These are phyloP conservation scores for Marsdenia floribunda DNA, from an alignment of 257 asterid species.

Conservation along the genomic window DNA sequence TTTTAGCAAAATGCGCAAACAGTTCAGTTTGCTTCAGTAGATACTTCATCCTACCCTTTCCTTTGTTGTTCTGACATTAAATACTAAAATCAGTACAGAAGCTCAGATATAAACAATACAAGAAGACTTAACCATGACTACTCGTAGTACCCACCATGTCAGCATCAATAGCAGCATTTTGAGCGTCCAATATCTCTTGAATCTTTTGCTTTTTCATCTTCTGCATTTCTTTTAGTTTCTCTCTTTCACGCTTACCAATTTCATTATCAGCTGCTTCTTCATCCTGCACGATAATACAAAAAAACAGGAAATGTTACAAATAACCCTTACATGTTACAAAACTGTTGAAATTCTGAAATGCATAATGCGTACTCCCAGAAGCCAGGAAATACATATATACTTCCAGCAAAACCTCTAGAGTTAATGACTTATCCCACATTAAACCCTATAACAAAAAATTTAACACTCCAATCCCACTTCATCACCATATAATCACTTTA, in stretches of 20 bases:
- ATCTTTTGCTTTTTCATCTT: constrained; percentile 74
- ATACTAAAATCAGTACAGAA: constrained; percentile 14
- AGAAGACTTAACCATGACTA: background rate
- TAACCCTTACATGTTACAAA: background rate
- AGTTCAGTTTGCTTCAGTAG: constrained; percentile 96
- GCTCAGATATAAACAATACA: background rate
- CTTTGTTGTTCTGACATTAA: constrained; percentile 71
- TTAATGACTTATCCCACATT: background rate
- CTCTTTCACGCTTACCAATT: constrained; percentile 66
- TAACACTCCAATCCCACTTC: background rate
- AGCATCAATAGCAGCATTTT: constrained; percentile 91
- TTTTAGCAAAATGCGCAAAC: constrained; percentile 97
- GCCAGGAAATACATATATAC: background rate
- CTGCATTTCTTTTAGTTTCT: constrained; percentile 77
- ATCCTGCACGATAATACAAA: constrained; percentile 36
- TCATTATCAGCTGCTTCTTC: constrained; percentile 43
- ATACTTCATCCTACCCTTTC: constrained; percentile 89
- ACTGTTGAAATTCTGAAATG: background rate
- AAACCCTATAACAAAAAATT: background rate
- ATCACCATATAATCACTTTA: constrained; percentile 9
- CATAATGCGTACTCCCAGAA: constrained; percentile 2
- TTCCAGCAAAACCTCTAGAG: background rate
- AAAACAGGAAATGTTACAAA: background rate
- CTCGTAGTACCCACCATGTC: constrained; percentile 62
- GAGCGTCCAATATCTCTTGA: constrained; percentile 83